Percentiles rank a stretch among this genome's conserved stretches.
phyloP scores from a whole-genome alignment of 306 rosid species.

The Lupinus albus region DNA sequence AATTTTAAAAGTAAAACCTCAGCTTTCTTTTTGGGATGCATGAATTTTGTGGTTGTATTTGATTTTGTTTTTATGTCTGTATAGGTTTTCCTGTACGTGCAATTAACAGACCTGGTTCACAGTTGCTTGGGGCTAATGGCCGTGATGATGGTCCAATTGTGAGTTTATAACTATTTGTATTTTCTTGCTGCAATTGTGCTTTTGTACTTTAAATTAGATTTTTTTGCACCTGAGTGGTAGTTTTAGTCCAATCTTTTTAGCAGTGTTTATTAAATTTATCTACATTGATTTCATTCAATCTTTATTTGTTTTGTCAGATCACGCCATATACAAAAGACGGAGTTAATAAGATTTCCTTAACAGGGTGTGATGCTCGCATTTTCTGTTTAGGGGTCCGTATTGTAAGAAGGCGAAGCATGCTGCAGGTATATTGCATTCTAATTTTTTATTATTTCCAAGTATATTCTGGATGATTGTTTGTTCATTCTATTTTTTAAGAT shows the following conservation, averaged over 20 bases:
- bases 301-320: conserved; percentile 63
- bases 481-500: too few species aligned
- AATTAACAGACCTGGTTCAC: conserved; percentile 87
- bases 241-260: background rate
- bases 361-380: conserved; percentile 80
- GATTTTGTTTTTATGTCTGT: conserved; percentile 24
- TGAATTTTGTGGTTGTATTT: conserved; percentile 23
- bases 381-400: conserved; percentile 97
- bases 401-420: conserved; percentile 72
- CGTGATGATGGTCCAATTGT: conserved; percentile 96
- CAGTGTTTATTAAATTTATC: conserved; percentile 20
- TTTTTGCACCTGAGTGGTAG: conserved; percentile 15
- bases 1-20: background rate
- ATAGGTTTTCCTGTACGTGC: conserved; percentile 87
- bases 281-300: conserved; percentile 22
- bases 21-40: background rate
- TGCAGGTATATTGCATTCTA: conserved; percentile 62
- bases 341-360: conserved; percentile 77
- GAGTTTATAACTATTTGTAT: conserved; percentile 47
- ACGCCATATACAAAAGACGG: conserved; percentile 79
- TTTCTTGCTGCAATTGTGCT: background rate
- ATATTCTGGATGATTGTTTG: background rate
- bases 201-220: conserved; percentile 20
- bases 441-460: background rate
- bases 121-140: conserved; percentile 90